Conservation (phyloP, 202 grass and related monocot species). For the Zizania palustris region DNA sequence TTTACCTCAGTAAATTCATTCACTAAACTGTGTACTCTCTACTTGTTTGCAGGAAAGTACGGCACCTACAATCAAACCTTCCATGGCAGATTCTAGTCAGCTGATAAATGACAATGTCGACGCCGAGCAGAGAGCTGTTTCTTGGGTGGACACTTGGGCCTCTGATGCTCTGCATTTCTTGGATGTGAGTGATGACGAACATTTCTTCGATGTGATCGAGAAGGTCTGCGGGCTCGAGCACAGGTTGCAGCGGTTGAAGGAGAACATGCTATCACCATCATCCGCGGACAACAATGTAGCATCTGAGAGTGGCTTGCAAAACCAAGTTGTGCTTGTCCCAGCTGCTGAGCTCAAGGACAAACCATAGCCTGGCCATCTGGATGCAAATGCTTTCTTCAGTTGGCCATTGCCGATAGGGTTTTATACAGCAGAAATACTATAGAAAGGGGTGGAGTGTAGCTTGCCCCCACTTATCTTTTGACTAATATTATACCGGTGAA, state of each 20-base stretch:
- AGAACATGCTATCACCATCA: slow-evolving; percentile 45
- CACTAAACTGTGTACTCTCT: slow-evolving; percentile 8
- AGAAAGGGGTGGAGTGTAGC: slow-evolving; percentile 17
- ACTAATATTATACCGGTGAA: neutral
- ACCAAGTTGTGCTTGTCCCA: slow-evolving; percentile 51
- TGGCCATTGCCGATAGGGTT: slow-evolving; percentile 30
- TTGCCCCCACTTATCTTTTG: neutral
- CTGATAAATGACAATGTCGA: slow-evolving; percentile 15
- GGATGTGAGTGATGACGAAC: slow-evolving; percentile 27
- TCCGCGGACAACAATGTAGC: neutral
- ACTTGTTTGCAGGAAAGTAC: slow-evolving; percentile 55
- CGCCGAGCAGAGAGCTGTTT: slow-evolving; percentile 6
- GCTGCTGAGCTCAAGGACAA: slow-evolving; percentile 62
- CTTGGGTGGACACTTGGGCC: neutral
- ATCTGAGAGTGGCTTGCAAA: slow-evolving; percentile 8
- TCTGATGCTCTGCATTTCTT: slow-evolving; percentile 28
- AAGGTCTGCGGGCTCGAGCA: slow-evolving; percentile 56
- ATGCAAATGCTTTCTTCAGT: slow-evolving; percentile 13
- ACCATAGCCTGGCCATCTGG: slow-evolving; percentile 1
- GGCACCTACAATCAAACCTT: slow-evolving; percentile 31
- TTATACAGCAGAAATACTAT: slow-evolving; percentile 44
- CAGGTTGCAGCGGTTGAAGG: slow-evolving; percentile 65
- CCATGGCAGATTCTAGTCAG: slow-evolving; percentile 26
- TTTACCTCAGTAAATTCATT: slow-evolving; percentile 12
- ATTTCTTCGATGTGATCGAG: slow-evolving; percentile 54